phyloP scores from a whole-genome alignment of 2,329 filamentous ascomycete genomes.

The Colletotrichum sublineola region DNA sequence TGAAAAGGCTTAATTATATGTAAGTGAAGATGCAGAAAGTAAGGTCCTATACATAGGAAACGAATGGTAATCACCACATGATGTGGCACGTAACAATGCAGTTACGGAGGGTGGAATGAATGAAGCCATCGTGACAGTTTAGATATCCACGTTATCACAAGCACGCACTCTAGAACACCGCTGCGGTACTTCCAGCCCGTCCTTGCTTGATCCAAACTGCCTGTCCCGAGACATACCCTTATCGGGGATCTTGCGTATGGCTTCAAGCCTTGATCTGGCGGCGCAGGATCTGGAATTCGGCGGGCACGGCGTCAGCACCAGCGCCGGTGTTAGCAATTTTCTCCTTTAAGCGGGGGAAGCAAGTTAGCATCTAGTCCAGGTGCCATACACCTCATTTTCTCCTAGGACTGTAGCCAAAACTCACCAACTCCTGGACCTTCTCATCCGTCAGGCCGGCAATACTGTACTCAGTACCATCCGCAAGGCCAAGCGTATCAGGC shows the following conservation, averaged over 20 bases:
- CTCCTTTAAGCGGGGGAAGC: constrained; percentile 14
- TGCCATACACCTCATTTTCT: background rate
- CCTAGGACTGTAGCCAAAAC: background rate
- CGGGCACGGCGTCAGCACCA: constrained; percentile 28
- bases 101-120: too few relatives aligned
- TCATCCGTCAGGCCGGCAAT: constrained; percentile 27
- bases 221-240: background rate
- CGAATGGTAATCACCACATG: too few relatives aligned
- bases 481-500: constrained; percentile 24
- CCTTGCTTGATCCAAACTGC: background rate
- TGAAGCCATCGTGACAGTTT: too few relatives aligned
- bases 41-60: too few relatives aligned
- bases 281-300: constrained; percentile 26
- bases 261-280: constrained; percentile 2
- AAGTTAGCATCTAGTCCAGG: constrained; percentile 13
- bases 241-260: background rate
- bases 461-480: constrained; percentile 29
- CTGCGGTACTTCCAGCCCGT: background rate
- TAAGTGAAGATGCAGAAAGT: too few relatives aligned
- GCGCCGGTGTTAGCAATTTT: constrained; percentile 22
- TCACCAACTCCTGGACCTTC: constrained; percentile 26
- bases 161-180: background rate
- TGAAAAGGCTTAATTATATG: too few relatives aligned
- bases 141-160: background rate
- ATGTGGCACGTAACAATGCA: too few relatives aligned